Percentiles rank a stretch among this genome's conserved stretches.
Evolutionary conservation across 306 rosid species (phyloP).

Genomic region (Glycine tomentella): DNA sequence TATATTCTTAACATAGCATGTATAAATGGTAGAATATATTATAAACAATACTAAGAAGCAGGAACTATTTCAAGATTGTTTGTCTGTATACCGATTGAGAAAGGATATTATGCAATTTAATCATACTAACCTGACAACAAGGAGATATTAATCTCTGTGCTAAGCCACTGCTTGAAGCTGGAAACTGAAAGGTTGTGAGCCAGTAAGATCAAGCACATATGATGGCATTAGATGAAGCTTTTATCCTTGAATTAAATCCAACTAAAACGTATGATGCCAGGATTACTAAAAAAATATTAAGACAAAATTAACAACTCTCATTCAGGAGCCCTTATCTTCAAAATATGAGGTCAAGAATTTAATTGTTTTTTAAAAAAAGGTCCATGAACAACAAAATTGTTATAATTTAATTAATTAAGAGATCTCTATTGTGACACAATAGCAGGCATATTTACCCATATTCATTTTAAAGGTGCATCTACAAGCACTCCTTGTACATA

Average conservation of each 20-base stretch:
- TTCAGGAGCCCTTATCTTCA: not conserved
- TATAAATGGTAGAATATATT: not conserved
- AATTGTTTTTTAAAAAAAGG: not conserved
- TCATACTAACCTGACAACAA: constrained; percentile 82
- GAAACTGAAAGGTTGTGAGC: constrained; percentile 59
- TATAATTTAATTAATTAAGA: not conserved
- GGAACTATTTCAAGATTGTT: not conserved
- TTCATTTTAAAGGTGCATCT: no score
- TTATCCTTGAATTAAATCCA: constrained; percentile 33
- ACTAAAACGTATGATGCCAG: constrained; percentile 10
- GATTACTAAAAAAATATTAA: constrained; percentile 20
- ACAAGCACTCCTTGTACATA: no score
- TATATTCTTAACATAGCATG: not conserved
- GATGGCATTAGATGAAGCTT: constrained; percentile 38
- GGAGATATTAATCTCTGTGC: constrained; percentile 73
- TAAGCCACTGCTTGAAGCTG: constrained; percentile 68
- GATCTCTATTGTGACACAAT: not conserved
- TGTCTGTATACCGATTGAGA: not conserved
- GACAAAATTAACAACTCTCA: constrained; percentile 22
- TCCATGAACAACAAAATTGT: not conserved
- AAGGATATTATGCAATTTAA: constrained; percentile 18
- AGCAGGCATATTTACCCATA: not conserved
- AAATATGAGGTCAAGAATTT: not conserved
- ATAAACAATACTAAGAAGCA: not conserved
- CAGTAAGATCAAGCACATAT: constrained; percentile 47